Conservation (phyloP, 257 asterid genomes). For the Thymus quinquecostatus region DNA sequence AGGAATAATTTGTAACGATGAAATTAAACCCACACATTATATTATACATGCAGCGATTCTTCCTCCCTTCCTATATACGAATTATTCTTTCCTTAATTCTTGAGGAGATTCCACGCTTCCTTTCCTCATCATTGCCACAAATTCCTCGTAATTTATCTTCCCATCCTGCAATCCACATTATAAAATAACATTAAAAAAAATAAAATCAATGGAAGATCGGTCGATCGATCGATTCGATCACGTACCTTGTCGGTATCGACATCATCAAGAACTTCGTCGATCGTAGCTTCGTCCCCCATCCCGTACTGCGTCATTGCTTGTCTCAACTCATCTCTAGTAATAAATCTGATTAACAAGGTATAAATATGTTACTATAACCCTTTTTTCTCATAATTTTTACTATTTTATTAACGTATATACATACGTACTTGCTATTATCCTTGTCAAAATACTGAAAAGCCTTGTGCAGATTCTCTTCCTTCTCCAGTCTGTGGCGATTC, state of each 20-base stretch:
- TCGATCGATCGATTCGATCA: not conserved
- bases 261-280: constrained; percentile 80
- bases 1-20: not conserved
- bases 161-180: constrained; percentile 58
- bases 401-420: too few species aligned
- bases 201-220: not conserved
- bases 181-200: too few species aligned
- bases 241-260: constrained; percentile 80
- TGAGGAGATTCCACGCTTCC: constrained; percentile 54
- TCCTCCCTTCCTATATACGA: not conserved
- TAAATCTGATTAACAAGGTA: constrained; percentile 44
- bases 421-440: constrained; percentile 70
- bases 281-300: constrained; percentile 93
- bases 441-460: constrained; percentile 83
- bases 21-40: not conserved
- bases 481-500: constrained; percentile 90
- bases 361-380: too few species aligned
- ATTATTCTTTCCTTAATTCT: constrained; percentile 26
- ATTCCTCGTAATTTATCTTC: constrained; percentile 73
- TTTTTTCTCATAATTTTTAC: too few species aligned
- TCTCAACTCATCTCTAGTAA: constrained; percentile 92
- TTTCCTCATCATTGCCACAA: constrained; percentile 81
- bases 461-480: constrained; percentile 68
- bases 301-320: constrained; percentile 80
- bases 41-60: not conserved